phyloP scores from a whole-genome alignment of 2,329 filamentous ascomycete genomes.

The Ceratocystiopsis minuta region DNA sequence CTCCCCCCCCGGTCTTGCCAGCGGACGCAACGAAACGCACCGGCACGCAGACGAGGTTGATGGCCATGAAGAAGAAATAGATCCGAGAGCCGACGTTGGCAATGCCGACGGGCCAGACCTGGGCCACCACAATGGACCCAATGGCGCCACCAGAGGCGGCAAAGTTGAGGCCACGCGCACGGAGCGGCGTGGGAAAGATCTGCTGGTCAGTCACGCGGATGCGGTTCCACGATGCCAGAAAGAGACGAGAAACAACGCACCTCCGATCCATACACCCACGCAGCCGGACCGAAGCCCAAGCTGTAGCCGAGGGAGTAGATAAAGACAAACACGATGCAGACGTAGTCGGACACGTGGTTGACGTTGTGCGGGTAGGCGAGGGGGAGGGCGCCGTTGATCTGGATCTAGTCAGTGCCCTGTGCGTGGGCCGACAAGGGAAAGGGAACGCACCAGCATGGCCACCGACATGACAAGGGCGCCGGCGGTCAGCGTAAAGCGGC shows the following conservation, averaged over 20 bases:
- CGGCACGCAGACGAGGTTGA: conserved; percentile 29
- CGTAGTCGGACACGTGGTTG: conserved; percentile 28
- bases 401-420: too few species aligned
- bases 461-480: conserved; percentile 34
- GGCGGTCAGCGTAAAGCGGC: conserved; percentile 27
- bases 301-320: conserved; percentile 40
- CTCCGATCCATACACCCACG: conserved; percentile 43
- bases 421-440: too few species aligned
- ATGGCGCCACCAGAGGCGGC: conserved; percentile 35
- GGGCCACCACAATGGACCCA: conserved; percentile 33
- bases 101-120: conserved; percentile 38
- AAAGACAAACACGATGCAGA: conserved; percentile 37
- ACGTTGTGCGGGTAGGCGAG: conserved; percentile 30
- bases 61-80: conserved; percentile 39
- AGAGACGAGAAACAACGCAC: conserved; percentile 17
- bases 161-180: conserved; percentile 36
- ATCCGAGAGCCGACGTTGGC: conserved; percentile 29
- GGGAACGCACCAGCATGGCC: conserved; percentile 21
- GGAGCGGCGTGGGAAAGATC: conserved; percentile 40
- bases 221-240: too few species aligned
- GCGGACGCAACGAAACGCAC: conserved; percentile 12
- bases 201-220: too few species aligned
- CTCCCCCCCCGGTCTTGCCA: too few species aligned
- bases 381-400: conserved; percentile 33
- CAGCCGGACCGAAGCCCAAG: conserved; percentile 36